Base-by-base conservation (phyloP, 1,284 basidiomycete species). In the Pseudozyma hubeiensis region DNA sequence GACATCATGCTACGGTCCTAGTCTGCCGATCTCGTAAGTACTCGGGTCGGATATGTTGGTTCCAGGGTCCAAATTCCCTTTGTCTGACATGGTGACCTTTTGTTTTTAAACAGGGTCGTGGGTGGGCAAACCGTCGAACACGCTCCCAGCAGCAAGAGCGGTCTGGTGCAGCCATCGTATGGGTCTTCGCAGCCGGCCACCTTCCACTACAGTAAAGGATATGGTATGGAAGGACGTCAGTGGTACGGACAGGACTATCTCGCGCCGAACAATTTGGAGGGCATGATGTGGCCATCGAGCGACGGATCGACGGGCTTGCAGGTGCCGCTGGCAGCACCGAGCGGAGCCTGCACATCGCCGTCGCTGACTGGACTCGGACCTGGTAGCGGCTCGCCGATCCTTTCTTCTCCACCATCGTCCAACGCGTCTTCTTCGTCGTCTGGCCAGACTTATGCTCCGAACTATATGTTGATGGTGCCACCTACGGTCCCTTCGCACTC, bases 1-100 rank as follows among this genome's bases (percentile, higher is more conserved):
- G 53, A 75, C 72, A 0, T 70, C 67, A 0, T 75, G 72, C 60
- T 75, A 68, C 50, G 72, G 72, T 9, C 72, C 72, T 4, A 59
- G 67, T 16, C 44, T 58, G 8, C 72, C 72, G 1, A 63, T 75
- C 40, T 53, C 56, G 71, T 74, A 54, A 57, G 71, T 74, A 17
- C 2, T 7, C 30, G 24, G 24, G 5, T 37, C 14, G 9, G 4
- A 37, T 37, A 10, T 37, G 8, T 14, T 37, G 35, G 35, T 10
- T 37, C 35, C 14, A 8, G 16, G 40, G 40, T 14, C 7, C 40
- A n/a, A 24, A 24, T 24, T 24, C 19, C 43, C 16, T 5, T 39
- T 16, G 35, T n/a, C 57, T 59, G 29, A 59, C 50, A 1, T 9
- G 24, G 8, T 0, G 2, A 5, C 13, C 5, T 8, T 16, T 30